Base-by-base conservation (phyloP, 768 basidiomycete genomes). In the Trametes punicea region DNA sequence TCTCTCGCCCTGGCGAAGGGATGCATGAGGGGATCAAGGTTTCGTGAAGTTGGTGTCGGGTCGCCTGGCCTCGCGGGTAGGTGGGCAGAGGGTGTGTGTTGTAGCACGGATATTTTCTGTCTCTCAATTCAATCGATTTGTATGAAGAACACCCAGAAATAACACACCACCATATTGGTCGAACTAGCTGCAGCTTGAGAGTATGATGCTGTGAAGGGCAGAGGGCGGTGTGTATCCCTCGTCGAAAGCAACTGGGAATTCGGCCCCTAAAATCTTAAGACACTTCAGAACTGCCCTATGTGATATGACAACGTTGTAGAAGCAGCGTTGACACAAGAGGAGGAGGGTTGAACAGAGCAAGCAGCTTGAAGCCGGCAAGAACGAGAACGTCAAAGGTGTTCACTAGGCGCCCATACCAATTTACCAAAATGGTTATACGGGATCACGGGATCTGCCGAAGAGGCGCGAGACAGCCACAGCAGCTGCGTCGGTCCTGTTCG, bases 11-110 rank as follows among this genome's bases (percentile, higher is more conserved):
- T 86, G 0, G 94, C 80, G 70, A 99, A 98, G 2, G 97, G 97
- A 66, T 99, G 97, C 72, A 93, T 85, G n/a, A 93, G 75, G 0
- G 96, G 94, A 68, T 98, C 87, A 40, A 98, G 81, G 72, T 99
- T 99, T 49, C 97, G 81, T 7, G 90, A 90, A 3, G 85, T 84
- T 0, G 95, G 96, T 0, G 89, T 90, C 13, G 91, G 88, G 64
- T 94, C 90, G 21, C 93, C 90, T 9, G 81, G 84, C 13, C 90
- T 78, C 29, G 75, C 70, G 11, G 93, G 90, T 4, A 93, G 74
- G 72, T 93, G 88, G 1, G 76, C 71, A 27, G 86, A 80, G 3
- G 85, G 86, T 13, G 85, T 86, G 82, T 92, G 92, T 65, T 93
- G 89, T 1, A 94, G 78, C 26, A 93, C 89, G 23, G 83, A 84